Base-by-base conservation (phyloP, 352 stramenopile species). In the Pythium guiyangense region DNA sequence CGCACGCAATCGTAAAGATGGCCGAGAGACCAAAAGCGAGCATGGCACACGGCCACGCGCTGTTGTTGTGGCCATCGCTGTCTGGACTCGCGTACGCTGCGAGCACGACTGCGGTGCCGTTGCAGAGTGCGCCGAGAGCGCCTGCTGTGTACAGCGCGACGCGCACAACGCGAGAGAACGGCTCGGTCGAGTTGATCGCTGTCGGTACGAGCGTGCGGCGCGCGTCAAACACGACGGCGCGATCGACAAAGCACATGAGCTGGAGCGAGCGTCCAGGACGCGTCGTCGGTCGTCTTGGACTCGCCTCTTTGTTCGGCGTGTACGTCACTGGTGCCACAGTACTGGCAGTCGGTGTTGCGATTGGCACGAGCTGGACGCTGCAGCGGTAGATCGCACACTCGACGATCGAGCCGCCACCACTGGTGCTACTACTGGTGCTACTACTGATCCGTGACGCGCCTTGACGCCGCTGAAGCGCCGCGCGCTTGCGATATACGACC, bases 371-470 rank as follows among this genome's bases (percentile, higher is more conserved):
- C 31, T 53, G 31, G 9, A 59, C n/a, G 15, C 52, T 25, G 25
- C 48, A 48, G 12, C 50, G 59, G 20, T 56, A 60, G n/a, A 74
- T 62, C 4, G 63, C 64, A 31, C 60, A 74, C 22, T 72, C 58
- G 12, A 73, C 50, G 5, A 60, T 35, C 10, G 22, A 10, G 43
- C 4, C 17, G 9, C 15, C 45, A 12, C 5, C 6, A 17, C 25
- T 34, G 12, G 6, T 26, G 43, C 18, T 9, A 17, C 45, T 12
- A 25, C n/a, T 37, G 50, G n/a, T n/a, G n/a, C n/a, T n/a, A n/a
- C n/a, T n/a, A n/a, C n/a, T n/a, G n/a, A n/a, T n/a, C n/a, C 8
- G 57, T 46, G 2, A 25, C n/a, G 6, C 34, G n/a, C 18, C 42
- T 35, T 10, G 31, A 12, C 31, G 9, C 11, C 31, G 31, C 31